A percentile compares a stretch with the other conserved stretches of the same genome.
These are phyloP conservation scores for Xerocomellus intermedius DNA, from an alignment of 768 basidiomycete genomes.

Conservation along the genomic window DNA sequence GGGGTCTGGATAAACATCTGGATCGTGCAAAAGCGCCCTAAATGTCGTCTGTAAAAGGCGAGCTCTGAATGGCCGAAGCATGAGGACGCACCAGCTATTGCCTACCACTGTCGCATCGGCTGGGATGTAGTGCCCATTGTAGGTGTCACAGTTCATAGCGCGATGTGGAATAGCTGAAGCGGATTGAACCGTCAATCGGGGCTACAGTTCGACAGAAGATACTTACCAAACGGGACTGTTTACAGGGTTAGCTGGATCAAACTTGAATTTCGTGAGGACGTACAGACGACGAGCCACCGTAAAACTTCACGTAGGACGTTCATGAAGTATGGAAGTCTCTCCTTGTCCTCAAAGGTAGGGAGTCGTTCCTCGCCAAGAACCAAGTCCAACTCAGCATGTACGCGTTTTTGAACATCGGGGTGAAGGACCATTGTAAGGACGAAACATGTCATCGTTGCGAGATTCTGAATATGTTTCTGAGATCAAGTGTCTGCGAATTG, in stretches of 20 bases:
- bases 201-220: background rate
- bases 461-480: background rate
- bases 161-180: constrained; percentile 1
- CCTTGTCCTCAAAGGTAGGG: constrained; percentile 5
- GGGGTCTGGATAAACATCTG: constrained; percentile 1
- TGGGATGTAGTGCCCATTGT: constrained; percentile 4
- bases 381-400: background rate
- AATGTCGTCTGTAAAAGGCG: background rate
- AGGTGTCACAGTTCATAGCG: background rate
- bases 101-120: constrained; percentile 2
- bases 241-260: background rate
- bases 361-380: background rate
- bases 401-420: background rate
- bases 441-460: constrained; percentile 2
- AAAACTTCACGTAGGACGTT: constrained; percentile 4
- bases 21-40: constrained; percentile 3
- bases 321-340: constrained; percentile 1
- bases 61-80: background rate
- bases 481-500: no score
- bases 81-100: background rate
- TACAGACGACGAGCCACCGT: constrained; percentile 5
- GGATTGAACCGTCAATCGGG: background rate
- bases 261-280: background rate
- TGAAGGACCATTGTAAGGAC: constrained; percentile 3
- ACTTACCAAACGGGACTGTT: constrained; percentile 5